phyloP scores from a whole-genome alignment of 176 grass and related monocot genomes.

The bread wheat (Triticum aestivum) region IWGSC_CS_RefSeq_v2.1 NC_057807.1:693897008-693897507 shows the following conservation, averaged over 20 bases:
- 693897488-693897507: neutral
- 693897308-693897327: slow-evolving; percentile 26
- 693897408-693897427: slow-evolving; percentile 60
- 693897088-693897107: slow-evolving; percentile 64
- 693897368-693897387: slow-evolving; percentile 44
- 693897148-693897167: slow-evolving; percentile 44
- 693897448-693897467: neutral
- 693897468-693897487: too few relatives aligned
- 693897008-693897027: neutral
- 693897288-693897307: slow-evolving; percentile 40
- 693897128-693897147: slow-evolving; percentile 45
- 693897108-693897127: slow-evolving; percentile 40
- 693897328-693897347: slow-evolving; percentile 26
- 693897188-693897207: neutral
- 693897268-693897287: neutral
- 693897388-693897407: slow-evolving; percentile 56
- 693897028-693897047: neutral
- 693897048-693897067: neutral
- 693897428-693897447: slow-evolving; percentile 66
- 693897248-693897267: neutral
- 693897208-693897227: neutral
- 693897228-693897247: neutral
- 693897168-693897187: slow-evolving; percentile 40
- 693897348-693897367: slow-evolving; percentile 36
- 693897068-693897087: slow-evolving; percentile 34